A percentile compares a stretch with the other conserved stretches of the same genome.
These are phyloP conservation scores for Physcia stellaris DNA, from an alignment of 495 filamentous ascomycete genomes.

Conservation along the genomic window DNA sequence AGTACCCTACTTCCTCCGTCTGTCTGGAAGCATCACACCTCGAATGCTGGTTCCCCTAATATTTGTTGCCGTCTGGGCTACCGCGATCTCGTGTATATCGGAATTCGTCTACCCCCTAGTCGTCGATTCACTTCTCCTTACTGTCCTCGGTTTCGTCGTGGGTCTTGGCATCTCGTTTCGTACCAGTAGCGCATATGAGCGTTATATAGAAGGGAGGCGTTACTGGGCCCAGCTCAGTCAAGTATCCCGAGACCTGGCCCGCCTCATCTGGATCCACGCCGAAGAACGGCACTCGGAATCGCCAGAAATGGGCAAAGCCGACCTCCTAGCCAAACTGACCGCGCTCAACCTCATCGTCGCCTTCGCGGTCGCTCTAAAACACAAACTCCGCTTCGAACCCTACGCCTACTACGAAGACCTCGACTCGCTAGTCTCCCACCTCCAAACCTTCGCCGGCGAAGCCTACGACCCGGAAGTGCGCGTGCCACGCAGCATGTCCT, in stretches of 20 bases:
- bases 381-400: conserved; percentile 79
- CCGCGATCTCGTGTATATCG: conserved; percentile 50
- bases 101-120: conserved; percentile 37
- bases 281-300: conserved; percentile 47
- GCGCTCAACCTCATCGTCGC: conserved; percentile 72
- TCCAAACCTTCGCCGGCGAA: conserved; percentile 55
- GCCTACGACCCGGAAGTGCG: conserved; percentile 40
- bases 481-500: conserved; percentile 28
- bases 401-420: conserved; percentile 65
- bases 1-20: conserved; percentile 64
- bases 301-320: conserved; percentile 38
- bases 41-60: conserved; percentile 65
- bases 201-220: conserved; percentile 57
- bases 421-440: conserved; percentile 38
- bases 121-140: conserved; percentile 59
- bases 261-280: conserved; percentile 67
- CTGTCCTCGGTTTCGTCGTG: conserved; percentile 81
- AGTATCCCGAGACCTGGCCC: conserved; percentile 57
- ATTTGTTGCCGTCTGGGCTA: conserved; percentile 56
- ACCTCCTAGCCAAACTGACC: conserved; percentile 59
- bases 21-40: conserved; percentile 70
- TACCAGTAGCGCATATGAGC: conserved; percentile 74
- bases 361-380: conserved; percentile 64
- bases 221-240: conserved; percentile 66
- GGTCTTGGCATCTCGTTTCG: conserved; percentile 73